Conservation (phyloP, 2,329 filamentous ascomycete genomes). For the Endocalyx cinctus region DNA sequence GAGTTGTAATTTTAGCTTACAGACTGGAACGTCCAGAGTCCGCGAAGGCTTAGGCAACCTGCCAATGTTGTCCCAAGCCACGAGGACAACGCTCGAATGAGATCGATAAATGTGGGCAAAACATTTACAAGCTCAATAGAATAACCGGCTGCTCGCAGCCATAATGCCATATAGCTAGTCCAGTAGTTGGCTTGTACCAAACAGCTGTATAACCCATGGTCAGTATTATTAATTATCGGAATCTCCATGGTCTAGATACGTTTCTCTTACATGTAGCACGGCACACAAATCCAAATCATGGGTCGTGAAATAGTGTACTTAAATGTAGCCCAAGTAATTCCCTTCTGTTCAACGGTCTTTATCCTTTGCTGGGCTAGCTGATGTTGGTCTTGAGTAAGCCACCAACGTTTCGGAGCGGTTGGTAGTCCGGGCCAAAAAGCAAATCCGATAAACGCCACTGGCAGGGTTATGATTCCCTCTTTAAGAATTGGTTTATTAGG, state of each 20-base stretch:
- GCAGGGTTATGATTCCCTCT: conserved; percentile 5
- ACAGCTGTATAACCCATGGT: not conserved
- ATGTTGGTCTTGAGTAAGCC: conserved; percentile 22
- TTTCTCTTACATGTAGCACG: conserved; percentile 7
- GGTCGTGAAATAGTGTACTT: conserved; percentile 15
- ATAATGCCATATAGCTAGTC: conserved; percentile 45
- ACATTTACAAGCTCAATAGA: conserved; percentile 44
- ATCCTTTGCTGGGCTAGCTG: conserved; percentile 22
- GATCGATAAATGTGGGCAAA: conserved; percentile 43
- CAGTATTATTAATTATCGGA: too few species aligned
- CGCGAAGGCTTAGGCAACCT: conserved; percentile 22
- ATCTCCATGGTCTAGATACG: too few species aligned
- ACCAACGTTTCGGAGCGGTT: conserved; percentile 25
- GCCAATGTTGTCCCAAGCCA: conserved; percentile 46
- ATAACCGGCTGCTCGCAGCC: conserved; percentile 46
- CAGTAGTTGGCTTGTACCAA: conserved; percentile 36
- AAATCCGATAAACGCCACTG: conserved; percentile 5
- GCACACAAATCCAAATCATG: conserved; percentile 19
- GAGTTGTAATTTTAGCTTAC: conserved; percentile 1
- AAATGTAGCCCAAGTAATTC: conserved; percentile 18
- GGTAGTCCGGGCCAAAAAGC: conserved; percentile 27
- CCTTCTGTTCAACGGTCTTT: conserved; percentile 13
- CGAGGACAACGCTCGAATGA: conserved; percentile 43
- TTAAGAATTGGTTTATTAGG: not conserved
- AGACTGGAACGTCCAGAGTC: conserved; percentile 23